A percentile compares a stretch with the other conserved stretches of the same genome.
Evolutionary conservation across 2,329 filamentous ascomycete species (phyloP).

Genomic region (Pseudogymnoascus sp.): DNA sequence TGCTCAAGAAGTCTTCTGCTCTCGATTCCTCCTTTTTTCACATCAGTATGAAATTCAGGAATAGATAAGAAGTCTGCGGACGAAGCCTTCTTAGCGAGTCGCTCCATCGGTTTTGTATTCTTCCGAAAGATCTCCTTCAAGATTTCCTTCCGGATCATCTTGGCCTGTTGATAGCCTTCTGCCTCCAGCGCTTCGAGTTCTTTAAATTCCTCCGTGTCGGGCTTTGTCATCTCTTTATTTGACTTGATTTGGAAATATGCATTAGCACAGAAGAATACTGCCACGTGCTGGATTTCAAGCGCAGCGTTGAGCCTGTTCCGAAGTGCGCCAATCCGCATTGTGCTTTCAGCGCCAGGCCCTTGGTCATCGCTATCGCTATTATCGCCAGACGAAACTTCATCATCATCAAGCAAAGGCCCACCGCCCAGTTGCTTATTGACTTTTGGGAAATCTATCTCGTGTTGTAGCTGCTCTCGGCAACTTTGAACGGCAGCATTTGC

Average conservation of each 20-base stretch:
- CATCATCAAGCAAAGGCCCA: constrained; percentile 23
- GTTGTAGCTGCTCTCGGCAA: constrained; percentile 52
- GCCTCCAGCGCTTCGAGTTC: constrained; percentile 62
- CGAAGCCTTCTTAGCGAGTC: constrained; percentile 44
- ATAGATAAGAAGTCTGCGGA: constrained; percentile 52
- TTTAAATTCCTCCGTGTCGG: constrained; percentile 59
- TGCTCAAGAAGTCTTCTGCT: constrained; percentile 56
- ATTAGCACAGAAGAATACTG: constrained; percentile 77
- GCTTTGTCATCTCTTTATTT: constrained; percentile 52
- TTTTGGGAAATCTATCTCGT: constrained; percentile 33
- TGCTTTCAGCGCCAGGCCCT: background rate
- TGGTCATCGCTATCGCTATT: constrained; percentile 25
- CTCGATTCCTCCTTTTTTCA: constrained; percentile 61
- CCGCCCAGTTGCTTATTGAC: constrained; percentile 17
- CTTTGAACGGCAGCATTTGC: constrained; percentile 47
- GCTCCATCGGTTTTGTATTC: constrained; percentile 55
- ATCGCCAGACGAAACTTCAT: constrained; percentile 13
- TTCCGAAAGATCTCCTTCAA: constrained; percentile 50
- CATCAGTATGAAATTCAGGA: constrained; percentile 46
- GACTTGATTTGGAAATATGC: constrained; percentile 76
- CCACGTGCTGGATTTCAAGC: constrained; percentile 73
- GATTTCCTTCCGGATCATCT: constrained; percentile 68
- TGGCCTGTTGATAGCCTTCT: constrained; percentile 68
- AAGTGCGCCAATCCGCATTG: constrained; percentile 43
- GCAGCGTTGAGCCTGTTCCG: constrained; percentile 61